Evolutionary conservation across 768 basidiomycete species (phyloP).

Genomic region (Rhodosporidiobolus odoratus): DNA sequence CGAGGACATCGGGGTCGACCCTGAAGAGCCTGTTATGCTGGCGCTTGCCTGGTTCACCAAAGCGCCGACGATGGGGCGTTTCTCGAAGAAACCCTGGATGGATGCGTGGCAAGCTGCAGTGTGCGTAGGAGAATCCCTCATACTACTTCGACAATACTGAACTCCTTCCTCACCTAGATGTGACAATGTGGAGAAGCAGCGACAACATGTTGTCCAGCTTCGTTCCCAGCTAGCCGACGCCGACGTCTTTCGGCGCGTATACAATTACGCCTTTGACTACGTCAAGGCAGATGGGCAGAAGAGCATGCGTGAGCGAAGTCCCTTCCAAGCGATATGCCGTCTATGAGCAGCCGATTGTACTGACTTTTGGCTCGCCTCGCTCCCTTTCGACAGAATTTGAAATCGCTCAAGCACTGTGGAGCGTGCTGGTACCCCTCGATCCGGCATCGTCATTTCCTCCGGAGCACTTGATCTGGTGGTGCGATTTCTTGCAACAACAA

Average conservation of each 20-base stretch:
- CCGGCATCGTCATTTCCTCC: conserved; percentile 24
- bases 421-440: conserved; percentile 67
- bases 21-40: conserved; percentile 75
- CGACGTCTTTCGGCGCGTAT: conserved; percentile 69
- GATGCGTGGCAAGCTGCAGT: conserved; percentile 73
- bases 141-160: neutral
- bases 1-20: conserved; percentile 62
- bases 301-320: conserved; percentile 66
- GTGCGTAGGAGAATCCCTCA: conserved; percentile 49
- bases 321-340: no score
- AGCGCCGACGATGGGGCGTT: conserved; percentile 66
- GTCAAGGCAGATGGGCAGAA: conserved; percentile 69
- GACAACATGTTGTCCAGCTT: conserved; percentile 55
- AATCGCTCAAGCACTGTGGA: conserved; percentile 68
- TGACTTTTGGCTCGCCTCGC: no score
- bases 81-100: conserved; percentile 65
- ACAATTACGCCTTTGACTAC: conserved; percentile 74
- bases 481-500: conserved; percentile 64
- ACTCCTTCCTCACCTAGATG: conserved; percentile 50
- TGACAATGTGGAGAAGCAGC: conserved; percentile 64
- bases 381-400: conserved; percentile 55
- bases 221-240: conserved; percentile 62
- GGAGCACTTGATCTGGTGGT: conserved; percentile 62
- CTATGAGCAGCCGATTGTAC: no score
- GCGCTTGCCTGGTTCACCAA: conserved; percentile 75